A percentile compares a stretch with the other conserved stretches of the same genome.
phyloP scores from a whole-genome alignment of 257 asterid species.

The Lycium barbarum region DNA sequence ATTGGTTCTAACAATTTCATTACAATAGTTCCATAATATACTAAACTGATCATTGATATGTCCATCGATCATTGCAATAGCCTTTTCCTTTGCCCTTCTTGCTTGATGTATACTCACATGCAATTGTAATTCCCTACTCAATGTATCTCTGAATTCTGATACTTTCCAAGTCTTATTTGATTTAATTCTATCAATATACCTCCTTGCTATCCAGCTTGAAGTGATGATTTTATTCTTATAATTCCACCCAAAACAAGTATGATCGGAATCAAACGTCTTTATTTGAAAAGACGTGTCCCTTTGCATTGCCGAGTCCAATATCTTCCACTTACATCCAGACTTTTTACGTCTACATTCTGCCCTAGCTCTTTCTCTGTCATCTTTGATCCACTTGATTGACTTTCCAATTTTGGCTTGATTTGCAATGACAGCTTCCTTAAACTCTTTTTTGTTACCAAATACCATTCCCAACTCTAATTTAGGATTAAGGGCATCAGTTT shows the following conservation, averaged over 20 bases:
- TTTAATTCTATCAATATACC: background rate
- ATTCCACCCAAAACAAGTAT: background rate
- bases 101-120: background rate
- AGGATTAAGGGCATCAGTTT: background rate
- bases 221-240: background rate
- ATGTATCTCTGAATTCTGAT: background rate
- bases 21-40: background rate
- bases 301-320: background rate
- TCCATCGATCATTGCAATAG: background rate
- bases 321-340: background rate
- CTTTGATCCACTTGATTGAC: background rate
- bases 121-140: background rate
- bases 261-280: background rate
- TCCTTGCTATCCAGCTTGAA: background rate
- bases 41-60: background rate
- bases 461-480: background rate
- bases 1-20: background rate
- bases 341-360: background rate
- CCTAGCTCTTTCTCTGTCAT: background rate
- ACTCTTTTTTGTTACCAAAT: background rate
- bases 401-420: background rate
- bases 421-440: background rate
- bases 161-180: background rate
- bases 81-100: background rate
- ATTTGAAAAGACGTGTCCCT: background rate